Base-by-base conservation (phyloP, 495 filamentous ascomycete species). In the Penicillium coffeae region DNA sequence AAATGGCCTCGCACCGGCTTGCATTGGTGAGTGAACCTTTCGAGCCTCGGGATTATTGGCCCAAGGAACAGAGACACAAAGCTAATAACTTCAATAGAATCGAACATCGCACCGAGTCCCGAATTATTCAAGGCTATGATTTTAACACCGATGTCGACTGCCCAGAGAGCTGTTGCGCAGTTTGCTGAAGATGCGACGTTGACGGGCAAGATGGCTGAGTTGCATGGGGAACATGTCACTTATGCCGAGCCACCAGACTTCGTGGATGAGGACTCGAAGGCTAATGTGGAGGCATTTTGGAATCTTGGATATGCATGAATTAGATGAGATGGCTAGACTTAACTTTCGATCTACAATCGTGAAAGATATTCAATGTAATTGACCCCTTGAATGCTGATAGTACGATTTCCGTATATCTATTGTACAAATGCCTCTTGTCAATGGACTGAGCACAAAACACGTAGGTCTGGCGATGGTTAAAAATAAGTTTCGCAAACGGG, bases 211-310 rank as follows among this genome's bases (percentile, higher is more conserved):
- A 65, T 78, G 9, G 74, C 72, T 4, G 78, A 83, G 58, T 72
- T 81, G 20, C 76, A 80, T 52, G 77, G 77, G 0, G 69, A 77
- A 8, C 70, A 62, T n/a, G 74, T 77, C 13, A 80, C 75, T 3
- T 56, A 78, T 21, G 68, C 74, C 0, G 65, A 74, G 32, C 70
- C 61, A 9, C 73, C 71, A 32, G 71, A 70, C 8, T 77, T 64
- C 56, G 74, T 79, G 14, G 78, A 81, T 55, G 72, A 70, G 33
- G 77, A 75, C 41, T 77, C 69, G 21, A 53, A 54, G 42, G 64
- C 61, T 47, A 81, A 82, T 51, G 54, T 82, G 15, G 72, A 75
- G 38, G 67, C 48, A 4, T 78, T 78, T 59, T 71, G 65, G 66
- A 60, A 27, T 8, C 52, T 77, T 38, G 71, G 72, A 10, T 70